Conservation (phyloP, 2,329 filamentous ascomycete species). For the Talaromyces islandicus region DNA sequence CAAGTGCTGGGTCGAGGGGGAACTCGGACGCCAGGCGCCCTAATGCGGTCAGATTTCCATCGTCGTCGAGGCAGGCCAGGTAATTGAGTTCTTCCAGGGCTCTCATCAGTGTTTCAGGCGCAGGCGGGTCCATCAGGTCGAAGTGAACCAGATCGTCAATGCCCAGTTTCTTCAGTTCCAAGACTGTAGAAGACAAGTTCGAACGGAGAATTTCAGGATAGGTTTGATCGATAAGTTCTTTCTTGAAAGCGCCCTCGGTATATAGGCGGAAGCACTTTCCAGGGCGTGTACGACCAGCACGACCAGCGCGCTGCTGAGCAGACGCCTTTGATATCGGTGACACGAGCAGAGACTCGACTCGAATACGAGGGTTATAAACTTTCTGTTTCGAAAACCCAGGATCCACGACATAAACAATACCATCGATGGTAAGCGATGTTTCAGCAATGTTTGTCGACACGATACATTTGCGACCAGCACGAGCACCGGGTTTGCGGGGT, state of each 20-base stretch:
- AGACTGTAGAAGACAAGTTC: conserved; percentile 87
- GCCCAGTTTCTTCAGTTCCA: conserved; percentile 95
- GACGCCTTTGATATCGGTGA: conserved; percentile 97
- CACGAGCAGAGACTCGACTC: conserved; percentile 94
- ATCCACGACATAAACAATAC: conserved; percentile 98
- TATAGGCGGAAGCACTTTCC: conserved; percentile 98
- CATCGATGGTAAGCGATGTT: conserved; percentile 94
- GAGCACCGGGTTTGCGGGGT: conserved; percentile 66
- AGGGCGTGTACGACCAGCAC: conserved; percentile 95
- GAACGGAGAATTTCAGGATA: conserved; percentile 94
- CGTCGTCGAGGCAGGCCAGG: conserved; percentile 90
- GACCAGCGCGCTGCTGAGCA: conserved; percentile 93
- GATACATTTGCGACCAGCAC: conserved; percentile 88
- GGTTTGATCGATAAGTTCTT: conserved; percentile 94
- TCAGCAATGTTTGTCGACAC: conserved; percentile 97
- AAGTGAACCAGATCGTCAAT: conserved; percentile 96
- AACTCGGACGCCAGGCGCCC: conserved; percentile 90
- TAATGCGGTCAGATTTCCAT: conserved; percentile 82
- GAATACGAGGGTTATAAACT: conserved; percentile 94
- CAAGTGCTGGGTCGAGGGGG: conserved; percentile 85
- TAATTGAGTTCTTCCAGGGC: conserved; percentile 97
- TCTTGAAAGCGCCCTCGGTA: conserved; percentile 92
- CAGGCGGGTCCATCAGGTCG: conserved; percentile 96
- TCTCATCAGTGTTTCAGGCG: conserved; percentile 96
- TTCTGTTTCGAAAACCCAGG: conserved; percentile 99